Conservation (phyloP, 768 basidiomycete genomes). For the Lactarius psammicola region DNA sequence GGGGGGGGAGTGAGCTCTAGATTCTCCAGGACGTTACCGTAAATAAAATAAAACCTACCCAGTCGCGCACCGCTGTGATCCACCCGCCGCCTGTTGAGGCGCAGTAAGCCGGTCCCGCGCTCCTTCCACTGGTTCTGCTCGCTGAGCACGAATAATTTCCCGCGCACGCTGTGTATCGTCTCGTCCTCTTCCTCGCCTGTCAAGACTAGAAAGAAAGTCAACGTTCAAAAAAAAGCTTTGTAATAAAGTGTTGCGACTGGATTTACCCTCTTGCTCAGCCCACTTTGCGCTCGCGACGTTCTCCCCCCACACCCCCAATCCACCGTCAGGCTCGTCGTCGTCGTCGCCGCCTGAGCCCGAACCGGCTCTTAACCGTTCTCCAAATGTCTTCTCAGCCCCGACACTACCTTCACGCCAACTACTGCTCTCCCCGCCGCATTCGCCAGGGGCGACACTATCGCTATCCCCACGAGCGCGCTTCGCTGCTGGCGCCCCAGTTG, state of each 20-base stretch:
- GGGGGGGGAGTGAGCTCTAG: neutral
- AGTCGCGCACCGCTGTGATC: constrained; percentile 71
- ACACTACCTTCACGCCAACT: constrained; percentile 13
- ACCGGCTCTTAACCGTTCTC: constrained; percentile 62
- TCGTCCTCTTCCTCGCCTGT: constrained; percentile 85
- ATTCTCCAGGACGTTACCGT: neutral
- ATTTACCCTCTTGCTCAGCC: constrained; percentile 68
- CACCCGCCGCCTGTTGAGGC: constrained; percentile 59
- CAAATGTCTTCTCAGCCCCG: constrained; percentile 43
- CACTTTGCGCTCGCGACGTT: constrained; percentile 46
- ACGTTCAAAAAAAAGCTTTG: neutral
- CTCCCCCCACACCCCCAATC: constrained; percentile 47
- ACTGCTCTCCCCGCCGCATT: constrained; percentile 28
- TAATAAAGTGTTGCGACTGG: neutral
- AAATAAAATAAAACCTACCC: constrained; percentile 40
- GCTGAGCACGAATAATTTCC: constrained; percentile 66
- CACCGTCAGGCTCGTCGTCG: constrained; percentile 39
- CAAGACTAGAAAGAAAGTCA: constrained; percentile 43
- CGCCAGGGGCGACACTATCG: constrained; percentile 26
- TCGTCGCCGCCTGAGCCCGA: constrained; percentile 48
- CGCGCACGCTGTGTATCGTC: constrained; percentile 71
- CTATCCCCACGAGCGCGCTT: constrained; percentile 50
- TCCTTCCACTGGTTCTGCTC: constrained; percentile 70
- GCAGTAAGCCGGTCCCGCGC: constrained; percentile 68
- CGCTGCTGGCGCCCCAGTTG: constrained; percentile 42